Base-by-base conservation (phyloP, 1,284 basidiomycete species). In the Spongiforma sp. region DNA sequence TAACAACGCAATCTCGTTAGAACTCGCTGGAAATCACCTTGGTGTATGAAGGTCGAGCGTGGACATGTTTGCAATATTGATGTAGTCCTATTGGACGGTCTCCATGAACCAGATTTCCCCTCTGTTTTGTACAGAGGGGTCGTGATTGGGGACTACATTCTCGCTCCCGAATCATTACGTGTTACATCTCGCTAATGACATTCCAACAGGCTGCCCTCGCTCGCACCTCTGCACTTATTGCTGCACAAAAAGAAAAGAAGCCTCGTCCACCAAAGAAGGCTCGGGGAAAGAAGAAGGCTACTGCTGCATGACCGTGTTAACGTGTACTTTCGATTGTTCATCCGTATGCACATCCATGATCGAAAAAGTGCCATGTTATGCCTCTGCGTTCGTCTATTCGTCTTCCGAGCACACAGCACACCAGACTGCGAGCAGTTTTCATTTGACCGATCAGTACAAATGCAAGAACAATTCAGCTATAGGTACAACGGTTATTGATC, bases 1-100 rank as follows among this genome's bases (percentile, higher is more conserved):
- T n/a, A 30, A 70, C 74, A 32, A 82, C 80, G 87, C 86, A 89
- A 77, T 87, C 84, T 85, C 85, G 86, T 86, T 88, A 89, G 88
- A 89, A 88, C 85, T 89, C 86, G 80, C 90, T 87, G 90, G 89
- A 91, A 83, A 76, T 67, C 70, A 78, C 83, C 79, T 55, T 79
- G 82, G 83, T 80, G 78, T 76, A 87, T 88, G 90, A 92, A 89
- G 84, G 90, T 81, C 85, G 89, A 90, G 91, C 85, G 90, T 92
- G 89, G 91, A 93, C 88, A 91, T 81, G 90, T 87, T 85, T 93
- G 91, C 91, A 86, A 93, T 77, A 93, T 83, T 66, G 79, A 84
- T 75, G 4, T 39, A 15, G 64, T 68, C 64, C 14, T 65, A 65
- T n/a, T 60, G 65, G 75, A 67, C 61, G 43, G 67, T 77, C 73